A percentile compares a stretch with the other conserved stretches of the same genome.
These are phyloP conservation scores for Erodium trifolium DNA, from an alignment of 441 rosid species.

Conservation along the genomic window DNA sequence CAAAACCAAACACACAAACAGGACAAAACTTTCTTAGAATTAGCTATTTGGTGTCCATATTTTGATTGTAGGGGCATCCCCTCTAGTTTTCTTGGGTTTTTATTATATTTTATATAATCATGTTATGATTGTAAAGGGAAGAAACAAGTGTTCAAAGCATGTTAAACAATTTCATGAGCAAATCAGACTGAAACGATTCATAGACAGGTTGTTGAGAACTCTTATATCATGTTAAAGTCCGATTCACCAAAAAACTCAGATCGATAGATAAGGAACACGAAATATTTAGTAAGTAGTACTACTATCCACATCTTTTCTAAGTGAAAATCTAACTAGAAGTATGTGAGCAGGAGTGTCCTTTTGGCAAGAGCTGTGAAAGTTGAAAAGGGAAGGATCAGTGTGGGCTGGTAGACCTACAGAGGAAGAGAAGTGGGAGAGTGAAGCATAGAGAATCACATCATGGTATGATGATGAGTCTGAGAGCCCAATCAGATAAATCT, in stretches of 20 bases:
- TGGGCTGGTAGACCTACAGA: background rate
- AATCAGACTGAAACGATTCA: no score
- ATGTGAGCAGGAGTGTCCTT: background rate
- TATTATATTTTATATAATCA: no score
- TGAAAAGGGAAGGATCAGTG: background rate
- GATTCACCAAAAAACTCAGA: no score
- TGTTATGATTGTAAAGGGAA: no score
- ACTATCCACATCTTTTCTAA: background rate
- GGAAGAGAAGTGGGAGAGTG: background rate
- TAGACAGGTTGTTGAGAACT: no score
- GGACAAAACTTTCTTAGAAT: background rate
- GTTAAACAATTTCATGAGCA: no score
- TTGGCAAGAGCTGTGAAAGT: background rate
- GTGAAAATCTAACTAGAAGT: background rate
- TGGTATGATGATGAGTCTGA: background rate
- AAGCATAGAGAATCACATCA: no score
- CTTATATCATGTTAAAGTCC: no score
- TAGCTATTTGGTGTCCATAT: background rate
- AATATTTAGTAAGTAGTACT: no score
- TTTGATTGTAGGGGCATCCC: background rate
- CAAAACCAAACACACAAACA: slow-evolving; percentile 16
- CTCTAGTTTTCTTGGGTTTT: no score
- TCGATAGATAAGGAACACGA: no score
- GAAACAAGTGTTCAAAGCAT: no score
- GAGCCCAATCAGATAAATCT: background rate